Percentiles rank a stretch among this genome's conserved stretches.
These are phyloP conservation scores for Cymbopogon flexuosus DNA, from an alignment of 202 grass and related monocot species.

Conservation along the genomic window DNA sequence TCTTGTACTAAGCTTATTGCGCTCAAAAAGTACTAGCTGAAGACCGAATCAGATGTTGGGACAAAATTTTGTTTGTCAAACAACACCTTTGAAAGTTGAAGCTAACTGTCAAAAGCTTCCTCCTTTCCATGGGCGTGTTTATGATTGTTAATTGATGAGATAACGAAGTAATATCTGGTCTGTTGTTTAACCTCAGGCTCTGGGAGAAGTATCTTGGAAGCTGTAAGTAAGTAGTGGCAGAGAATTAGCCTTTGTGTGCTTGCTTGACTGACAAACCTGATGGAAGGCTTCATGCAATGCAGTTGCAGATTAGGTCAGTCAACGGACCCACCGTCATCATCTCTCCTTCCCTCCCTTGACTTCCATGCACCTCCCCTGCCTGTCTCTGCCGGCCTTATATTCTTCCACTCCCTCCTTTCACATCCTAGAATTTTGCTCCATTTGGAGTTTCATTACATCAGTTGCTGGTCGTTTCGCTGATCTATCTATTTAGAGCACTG, in stretches of 20 bases:
- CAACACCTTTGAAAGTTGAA: background rate
- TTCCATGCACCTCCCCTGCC: background rate
- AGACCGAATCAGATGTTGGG: background rate
- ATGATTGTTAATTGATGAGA: background rate
- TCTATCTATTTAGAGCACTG: background rate
- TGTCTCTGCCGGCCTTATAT: background rate
- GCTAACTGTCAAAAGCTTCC: background rate
- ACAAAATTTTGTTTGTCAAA: background rate
- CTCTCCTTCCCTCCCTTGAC: conserved; percentile 10
- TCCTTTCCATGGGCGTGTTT: background rate
- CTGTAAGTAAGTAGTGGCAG: background rate
- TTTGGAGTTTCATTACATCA: background rate
- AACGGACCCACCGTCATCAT: conserved; percentile 1
- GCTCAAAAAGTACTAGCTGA: background rate
- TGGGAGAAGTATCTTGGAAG: background rate
- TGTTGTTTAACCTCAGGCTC: background rate
- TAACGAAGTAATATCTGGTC: background rate
- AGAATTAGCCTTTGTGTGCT: background rate
- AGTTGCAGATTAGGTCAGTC: background rate
- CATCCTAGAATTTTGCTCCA: background rate
- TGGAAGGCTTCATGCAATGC: background rate
- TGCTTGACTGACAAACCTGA: conserved; percentile 19
- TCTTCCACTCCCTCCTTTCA: background rate
- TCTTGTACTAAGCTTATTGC: background rate
- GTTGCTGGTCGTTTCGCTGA: background rate